phyloP scores from a whole-genome alignment of 2,329 filamentous ascomycete genomes.

The Gliomastix tumulicola region DNA sequence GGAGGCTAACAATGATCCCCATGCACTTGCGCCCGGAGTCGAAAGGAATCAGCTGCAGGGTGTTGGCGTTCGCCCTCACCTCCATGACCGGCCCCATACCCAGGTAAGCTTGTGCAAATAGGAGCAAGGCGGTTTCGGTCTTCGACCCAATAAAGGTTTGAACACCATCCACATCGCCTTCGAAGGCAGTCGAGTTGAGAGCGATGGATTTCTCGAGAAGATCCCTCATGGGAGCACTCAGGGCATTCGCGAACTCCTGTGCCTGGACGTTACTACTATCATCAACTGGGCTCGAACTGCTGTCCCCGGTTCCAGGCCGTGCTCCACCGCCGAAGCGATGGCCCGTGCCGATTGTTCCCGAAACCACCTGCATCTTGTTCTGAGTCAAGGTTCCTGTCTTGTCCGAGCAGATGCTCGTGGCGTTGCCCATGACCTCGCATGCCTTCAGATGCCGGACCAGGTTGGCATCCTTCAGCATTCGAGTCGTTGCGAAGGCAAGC shows the following conservation, averaged over 20 bases:
- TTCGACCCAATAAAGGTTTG: slow-evolving; percentile 69
- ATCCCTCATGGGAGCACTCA: slow-evolving; percentile 34
- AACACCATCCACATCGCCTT: slow-evolving; percentile 62
- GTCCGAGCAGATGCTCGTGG: slow-evolving; percentile 63
- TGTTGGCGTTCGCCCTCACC: slow-evolving; percentile 52
- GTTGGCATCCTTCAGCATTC: slow-evolving; percentile 74
- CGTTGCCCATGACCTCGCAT: slow-evolving; percentile 77
- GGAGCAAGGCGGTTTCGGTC: slow-evolving; percentile 69
- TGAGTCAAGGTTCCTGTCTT: slow-evolving; percentile 63
- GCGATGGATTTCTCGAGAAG: slow-evolving; percentile 53
- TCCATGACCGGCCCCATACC: slow-evolving; percentile 59
- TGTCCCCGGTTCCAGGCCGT: slow-evolving; percentile 12
- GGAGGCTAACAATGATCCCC: slow-evolving; percentile 49
- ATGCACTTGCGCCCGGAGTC: slow-evolving; percentile 71
- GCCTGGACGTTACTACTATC: neutral
- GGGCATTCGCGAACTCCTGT: neutral
- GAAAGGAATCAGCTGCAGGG: slow-evolving; percentile 65
- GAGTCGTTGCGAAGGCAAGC: slow-evolving; percentile 68
- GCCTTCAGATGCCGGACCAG: slow-evolving; percentile 69
- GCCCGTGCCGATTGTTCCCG: slow-evolving; percentile 48
- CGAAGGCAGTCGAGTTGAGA: slow-evolving; percentile 68
- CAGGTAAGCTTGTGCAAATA: slow-evolving; percentile 59
- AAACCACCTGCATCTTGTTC: slow-evolving; percentile 63
- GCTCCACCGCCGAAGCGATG: slow-evolving; percentile 49
- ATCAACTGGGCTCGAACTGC: neutral